A percentile compares a stretch with the other conserved stretches of the same genome.
Conservation (phyloP, 192 early-diverging fungal genomes). For the Coemansia sp. region DNA sequence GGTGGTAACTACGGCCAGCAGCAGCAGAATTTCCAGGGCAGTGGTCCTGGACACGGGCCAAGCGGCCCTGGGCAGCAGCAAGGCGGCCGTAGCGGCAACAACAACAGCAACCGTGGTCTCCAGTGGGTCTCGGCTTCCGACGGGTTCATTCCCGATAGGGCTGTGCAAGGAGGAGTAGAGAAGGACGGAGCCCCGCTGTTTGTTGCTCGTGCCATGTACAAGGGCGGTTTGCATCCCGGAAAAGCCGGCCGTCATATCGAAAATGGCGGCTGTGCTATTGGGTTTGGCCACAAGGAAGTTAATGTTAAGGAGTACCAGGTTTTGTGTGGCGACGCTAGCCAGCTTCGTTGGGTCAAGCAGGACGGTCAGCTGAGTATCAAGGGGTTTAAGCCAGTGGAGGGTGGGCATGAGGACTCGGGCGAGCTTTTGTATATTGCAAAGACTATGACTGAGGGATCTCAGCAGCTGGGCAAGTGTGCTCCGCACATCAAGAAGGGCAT, state of each 20-base stretch:
- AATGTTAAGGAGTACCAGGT: slow-evolving; percentile 56
- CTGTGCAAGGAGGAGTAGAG: slow-evolving; percentile 61
- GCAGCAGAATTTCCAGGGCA: background rate
- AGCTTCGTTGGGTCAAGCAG: slow-evolving; percentile 57
- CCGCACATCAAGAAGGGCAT: slow-evolving; percentile 55
- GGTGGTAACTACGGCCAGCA: background rate
- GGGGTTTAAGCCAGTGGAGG: slow-evolving; percentile 39
- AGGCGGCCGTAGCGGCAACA: background rate
- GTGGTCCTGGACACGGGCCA: background rate
- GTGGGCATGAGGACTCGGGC: slow-evolving; percentile 49
- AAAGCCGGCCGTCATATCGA: slow-evolving; percentile 53
- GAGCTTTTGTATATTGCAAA: slow-evolving; percentile 54
- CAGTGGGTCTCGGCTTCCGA: slow-evolving; percentile 44
- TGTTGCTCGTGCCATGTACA: slow-evolving; percentile 55
- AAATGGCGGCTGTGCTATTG: slow-evolving; percentile 52
- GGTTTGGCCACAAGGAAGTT: slow-evolving; percentile 60
- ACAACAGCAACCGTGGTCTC: slow-evolving; percentile 12
- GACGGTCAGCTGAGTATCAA: slow-evolving; percentile 44
- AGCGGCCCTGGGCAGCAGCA: background rate
- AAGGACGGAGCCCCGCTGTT: slow-evolving; percentile 58
- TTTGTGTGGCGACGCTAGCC: slow-evolving; percentile 60
- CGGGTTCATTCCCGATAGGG: slow-evolving; percentile 47
- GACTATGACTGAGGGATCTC: slow-evolving; percentile 47
- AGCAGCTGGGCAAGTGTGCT: slow-evolving; percentile 55
- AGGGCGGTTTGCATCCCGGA: slow-evolving; percentile 54